A percentile compares a stretch with the other conserved stretches of the same genome.
phyloP scores from a whole-genome alignment of 1,284 basidiomycete genomes.

The Mycena citricolor region DNA sequence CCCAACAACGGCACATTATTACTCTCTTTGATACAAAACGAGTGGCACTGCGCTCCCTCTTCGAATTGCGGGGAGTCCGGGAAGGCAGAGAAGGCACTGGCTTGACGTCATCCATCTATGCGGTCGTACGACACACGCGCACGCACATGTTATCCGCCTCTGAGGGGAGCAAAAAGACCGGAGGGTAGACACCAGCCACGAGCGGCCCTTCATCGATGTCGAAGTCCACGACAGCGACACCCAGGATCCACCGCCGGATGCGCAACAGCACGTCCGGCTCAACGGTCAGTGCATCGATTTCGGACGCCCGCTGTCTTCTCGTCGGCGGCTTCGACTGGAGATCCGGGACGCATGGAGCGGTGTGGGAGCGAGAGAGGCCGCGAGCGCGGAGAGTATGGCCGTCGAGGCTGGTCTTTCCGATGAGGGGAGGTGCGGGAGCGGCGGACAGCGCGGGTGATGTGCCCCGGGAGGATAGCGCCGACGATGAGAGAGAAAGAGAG shows the following conservation, averaged over 20 bases:
- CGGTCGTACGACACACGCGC: conserved; percentile 4
- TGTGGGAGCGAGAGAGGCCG: conserved; percentile 39
- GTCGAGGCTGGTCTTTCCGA: conserved; percentile 15
- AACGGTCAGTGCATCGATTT: conserved; percentile 36
- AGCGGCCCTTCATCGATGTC: conserved; percentile 87
- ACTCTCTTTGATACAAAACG: conserved; percentile 65
- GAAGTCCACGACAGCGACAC: conserved; percentile 83
- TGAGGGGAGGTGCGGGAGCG: conserved; percentile 1
- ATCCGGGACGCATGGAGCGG: conserved; percentile 35
- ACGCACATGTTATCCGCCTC: conserved; percentile 86
- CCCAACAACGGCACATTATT: conserved; percentile 26
- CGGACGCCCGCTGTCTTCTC: conserved; percentile 19
- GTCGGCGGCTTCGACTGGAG: conserved; percentile 13
- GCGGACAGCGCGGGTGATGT: conserved; percentile 7
- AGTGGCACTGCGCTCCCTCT: conserved; percentile 71
- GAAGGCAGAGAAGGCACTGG: conserved; percentile 90
- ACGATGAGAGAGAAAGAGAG: conserved; percentile 16
- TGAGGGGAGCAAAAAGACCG: conserved; percentile 55
- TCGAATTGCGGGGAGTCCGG: conserved; percentile 87
- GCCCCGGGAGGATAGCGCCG: conserved; percentile 12
- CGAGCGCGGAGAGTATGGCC: conserved; percentile 5
- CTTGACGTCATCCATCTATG: conserved; percentile 14
- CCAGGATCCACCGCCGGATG: conserved; percentile 77
- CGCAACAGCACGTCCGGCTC: conserved; percentile 46
- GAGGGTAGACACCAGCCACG: conserved; percentile 71